These are phyloP conservation scores for Phylloporus rhodoxanthus DNA, from an alignment of 768 basidiomycete genomes.

Conservation along the genomic window DNA sequence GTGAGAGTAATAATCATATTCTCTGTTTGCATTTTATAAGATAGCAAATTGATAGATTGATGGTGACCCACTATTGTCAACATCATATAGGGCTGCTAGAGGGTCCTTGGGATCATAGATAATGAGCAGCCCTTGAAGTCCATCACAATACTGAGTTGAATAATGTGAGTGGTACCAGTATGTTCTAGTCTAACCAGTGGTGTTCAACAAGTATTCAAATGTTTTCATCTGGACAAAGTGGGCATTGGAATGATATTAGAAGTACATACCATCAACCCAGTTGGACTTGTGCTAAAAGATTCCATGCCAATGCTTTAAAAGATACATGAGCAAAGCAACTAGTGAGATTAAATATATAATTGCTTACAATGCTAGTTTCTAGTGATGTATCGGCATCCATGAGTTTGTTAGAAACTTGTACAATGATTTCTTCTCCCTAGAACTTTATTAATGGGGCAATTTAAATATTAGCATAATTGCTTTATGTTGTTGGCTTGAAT, in stretches of 20 bases:
- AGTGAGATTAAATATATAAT: not conserved
- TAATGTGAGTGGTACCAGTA: constrained; percentile 45
- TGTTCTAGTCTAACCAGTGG: constrained; percentile 24
- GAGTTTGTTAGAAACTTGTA: not conserved
- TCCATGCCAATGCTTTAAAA: constrained; percentile 38
- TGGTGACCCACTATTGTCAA: constrained; percentile 25
- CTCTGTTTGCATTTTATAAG: not conserved
- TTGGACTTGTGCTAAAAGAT: constrained; percentile 35
- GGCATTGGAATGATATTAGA: constrained; percentile 40
- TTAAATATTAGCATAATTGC: not conserved
- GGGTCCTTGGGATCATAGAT: constrained; percentile 33
- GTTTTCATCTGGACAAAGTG: constrained; percentile 32
- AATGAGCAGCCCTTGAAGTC: constrained; percentile 28
- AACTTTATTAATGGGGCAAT: not conserved
- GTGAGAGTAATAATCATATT: constrained; percentile 28
- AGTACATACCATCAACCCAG: constrained; percentile 39
- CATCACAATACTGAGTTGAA: constrained; percentile 39
- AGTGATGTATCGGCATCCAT: not conserved
- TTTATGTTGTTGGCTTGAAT: constrained; percentile 3
- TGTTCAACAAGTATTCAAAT: constrained; percentile 33
- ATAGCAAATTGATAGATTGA: not conserved
- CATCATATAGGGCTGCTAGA: constrained; percentile 24
- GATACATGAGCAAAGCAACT: not conserved
- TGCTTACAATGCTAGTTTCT: constrained; percentile 3
- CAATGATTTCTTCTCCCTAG: not conserved